Evolutionary conservation across 148 eudicot genomes (phyloP).

Genomic region (Euryodendron excelsum): DNA sequence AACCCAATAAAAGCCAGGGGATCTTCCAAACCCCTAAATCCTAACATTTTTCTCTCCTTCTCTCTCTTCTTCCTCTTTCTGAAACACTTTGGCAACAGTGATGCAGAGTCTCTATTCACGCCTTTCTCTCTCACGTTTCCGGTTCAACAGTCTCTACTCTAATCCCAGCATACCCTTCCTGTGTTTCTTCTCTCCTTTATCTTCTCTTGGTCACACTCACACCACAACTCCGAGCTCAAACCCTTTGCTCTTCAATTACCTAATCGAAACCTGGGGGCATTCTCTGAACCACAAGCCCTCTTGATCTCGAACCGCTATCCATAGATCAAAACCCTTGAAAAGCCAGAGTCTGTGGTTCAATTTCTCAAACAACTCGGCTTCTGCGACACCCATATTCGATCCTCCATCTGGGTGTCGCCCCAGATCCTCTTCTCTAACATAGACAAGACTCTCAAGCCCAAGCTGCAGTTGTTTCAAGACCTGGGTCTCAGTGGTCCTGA

Average conservation of each 20-base stretch:
- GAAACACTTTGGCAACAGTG: too few relatives aligned
- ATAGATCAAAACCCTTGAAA: not conserved
- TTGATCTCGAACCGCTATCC: not conserved
- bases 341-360: slow-evolving; percentile 1
- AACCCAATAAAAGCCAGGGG: too few relatives aligned
- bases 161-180: not conserved
- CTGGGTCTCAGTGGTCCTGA: slow-evolving; percentile 10
- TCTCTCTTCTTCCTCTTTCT: too few relatives aligned
- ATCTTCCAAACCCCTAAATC: too few relatives aligned
- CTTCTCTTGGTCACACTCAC: not conserved
- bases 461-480: slow-evolving; percentile 12
- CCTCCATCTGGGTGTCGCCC: not conserved
- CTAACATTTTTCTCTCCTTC: too few relatives aligned
- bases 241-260: not conserved
- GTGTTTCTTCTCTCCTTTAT: not conserved
- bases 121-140: not conserved
- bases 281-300: slow-evolving; percentile 1
- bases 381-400: slow-evolving; percentile 5
- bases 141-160: not conserved
- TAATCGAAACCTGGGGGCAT: not conserved
- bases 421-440: not conserved
- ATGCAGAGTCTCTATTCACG: too few relatives aligned
- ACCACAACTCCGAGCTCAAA: not conserved
- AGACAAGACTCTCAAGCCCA: slow-evolving; percentile 13
- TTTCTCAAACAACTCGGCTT: slow-evolving; percentile 8